phyloP scores from a whole-genome alignment of 495 filamentous ascomycete genomes.

The Trichocladium antarcticum region DNA sequence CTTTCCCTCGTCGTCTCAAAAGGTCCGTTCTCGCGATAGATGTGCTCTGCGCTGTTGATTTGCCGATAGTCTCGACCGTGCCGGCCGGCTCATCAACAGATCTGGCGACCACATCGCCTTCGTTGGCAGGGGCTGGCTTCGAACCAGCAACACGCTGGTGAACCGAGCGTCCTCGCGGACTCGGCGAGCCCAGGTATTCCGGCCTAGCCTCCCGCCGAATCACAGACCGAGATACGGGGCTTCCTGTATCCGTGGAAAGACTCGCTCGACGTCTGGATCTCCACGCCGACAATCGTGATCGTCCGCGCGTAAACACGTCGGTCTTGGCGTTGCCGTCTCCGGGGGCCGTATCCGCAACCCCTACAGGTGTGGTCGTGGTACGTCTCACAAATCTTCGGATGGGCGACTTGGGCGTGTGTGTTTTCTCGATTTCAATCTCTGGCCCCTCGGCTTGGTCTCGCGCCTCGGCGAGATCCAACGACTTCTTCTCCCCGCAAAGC shows the following conservation, averaged over 20 bases:
- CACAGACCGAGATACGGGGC: not conserved
- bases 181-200: not conserved
- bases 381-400: not conserved
- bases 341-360: not conserved
- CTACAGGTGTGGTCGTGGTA: not conserved
- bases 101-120: too few relatives aligned
- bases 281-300: slow-evolving; percentile 11
- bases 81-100: too few relatives aligned
- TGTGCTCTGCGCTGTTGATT: too few relatives aligned
- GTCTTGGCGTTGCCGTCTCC: slow-evolving; percentile 1
- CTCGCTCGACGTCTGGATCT: slow-evolving; percentile 6
- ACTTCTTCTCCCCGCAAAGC: not conserved
- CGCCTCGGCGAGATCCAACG: not conserved
- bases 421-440: not conserved
- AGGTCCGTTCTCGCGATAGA: too few relatives aligned
- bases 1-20: too few relatives aligned
- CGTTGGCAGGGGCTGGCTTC: too few relatives aligned
- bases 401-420: not conserved
- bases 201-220: not conserved
- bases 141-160: too few relatives aligned
- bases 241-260: slow-evolving; percentile 1
- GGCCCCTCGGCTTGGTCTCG: not conserved
- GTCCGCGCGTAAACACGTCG: slow-evolving; percentile 6
- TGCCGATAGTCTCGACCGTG: too few relatives aligned
- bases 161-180: not conserved